Evolutionary conservation across 2,329 filamentous ascomycete genomes (phyloP), one percentile per base, ranked within the genome.

Genomic region (Colletotrichum caudatum): DNA sequence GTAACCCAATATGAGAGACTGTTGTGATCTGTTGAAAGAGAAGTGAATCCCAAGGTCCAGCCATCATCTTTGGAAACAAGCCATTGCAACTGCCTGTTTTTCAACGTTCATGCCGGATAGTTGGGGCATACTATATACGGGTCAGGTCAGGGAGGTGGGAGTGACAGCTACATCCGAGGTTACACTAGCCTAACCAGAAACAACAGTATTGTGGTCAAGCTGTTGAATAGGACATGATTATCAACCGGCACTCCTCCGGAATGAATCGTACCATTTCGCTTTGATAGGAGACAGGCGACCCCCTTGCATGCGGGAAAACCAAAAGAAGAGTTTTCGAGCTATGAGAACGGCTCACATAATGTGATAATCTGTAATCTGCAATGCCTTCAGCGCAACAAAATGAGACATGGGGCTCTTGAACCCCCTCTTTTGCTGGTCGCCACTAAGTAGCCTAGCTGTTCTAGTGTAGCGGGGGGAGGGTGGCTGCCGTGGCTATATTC

Each of bases 121-220:
- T 8, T 37, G 54, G 26, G 16, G 18, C 3, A 35, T 20, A 29
- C 29, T 29, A 29, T 29, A 4, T 29, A 54, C 8, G 50, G 26
- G 26, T 18, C 9, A 14, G 14, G 12, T 20, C 46, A 39, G 59
- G 64, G 58, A 46, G 53, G 46, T 58, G 44, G 68, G 64, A 67
- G 37, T 18, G 37, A 41, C 53, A 26, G 64, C 68, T 58, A 63
- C 68, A 18, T 46, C 53, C 41, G 51, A 70, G 58, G 44, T 68
- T 53, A 71, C 64, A 59, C 64, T 48, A 51, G 41, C 35, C 37
- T 51, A 54, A 61, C 50, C 44, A 46, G 50, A 64, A 63, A 54
- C 12, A 67, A 57, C 39, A 50, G 33, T 26, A 26, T 54, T 41
- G 33, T 29, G 29, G 29, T 44, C 20, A 29, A 63, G 26, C 18